Evolutionary conservation across 1,284 basidiomycete genomes (phyloP), one percentile per base, ranked within the genome.

Genomic region (Papiliotrema laurentii): DNA sequence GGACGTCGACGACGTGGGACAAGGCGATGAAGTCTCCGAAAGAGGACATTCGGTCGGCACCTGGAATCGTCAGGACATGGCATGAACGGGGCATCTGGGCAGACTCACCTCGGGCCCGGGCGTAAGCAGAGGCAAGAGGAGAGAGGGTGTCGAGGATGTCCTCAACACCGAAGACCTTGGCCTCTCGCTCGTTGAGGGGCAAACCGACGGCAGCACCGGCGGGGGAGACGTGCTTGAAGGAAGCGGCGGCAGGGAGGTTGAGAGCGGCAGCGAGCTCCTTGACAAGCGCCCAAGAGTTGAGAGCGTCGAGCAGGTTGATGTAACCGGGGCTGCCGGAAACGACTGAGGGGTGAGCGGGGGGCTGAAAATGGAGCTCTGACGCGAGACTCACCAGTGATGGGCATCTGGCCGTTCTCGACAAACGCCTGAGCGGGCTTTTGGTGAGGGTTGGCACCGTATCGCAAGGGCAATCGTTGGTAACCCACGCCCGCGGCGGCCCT

Each of bases 171-270:
- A 94, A 98, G 0, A 97, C 93, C 66, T 89, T 85, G 71, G 92
- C 90, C 76, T 97, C 93, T 0, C 80, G 80, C 24, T 89, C 86
- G 59, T 83, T 81, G 34, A 99, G 81, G 58, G 85, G 85, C 40
- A 93, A 70, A 38, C 92, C 92, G 26, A 96, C 88, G 34, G 94
- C 94, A 9, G 89, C 93, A 55, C 94, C 94, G 1, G 94, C 94
- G 11, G 94, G 94, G 19, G 93, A 97, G 53, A 98, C 96, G 73
- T 99, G 94, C 80, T 99, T 99, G 85, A 98, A 99, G 1, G 93
- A 97, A 3, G 94, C 92, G 16, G 94, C 94, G 22, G 96, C 96
- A 16, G 96, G 92, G 45, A 97, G 82, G 46, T 64, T 51, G 51
- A 81, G 78, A 24, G 89, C 83, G 1, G 87, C 88, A 44, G 91